These are phyloP conservation scores for Phaseolus lunatus DNA, from an alignment of 306 rosid genomes.

Conservation along the genomic window DNA sequence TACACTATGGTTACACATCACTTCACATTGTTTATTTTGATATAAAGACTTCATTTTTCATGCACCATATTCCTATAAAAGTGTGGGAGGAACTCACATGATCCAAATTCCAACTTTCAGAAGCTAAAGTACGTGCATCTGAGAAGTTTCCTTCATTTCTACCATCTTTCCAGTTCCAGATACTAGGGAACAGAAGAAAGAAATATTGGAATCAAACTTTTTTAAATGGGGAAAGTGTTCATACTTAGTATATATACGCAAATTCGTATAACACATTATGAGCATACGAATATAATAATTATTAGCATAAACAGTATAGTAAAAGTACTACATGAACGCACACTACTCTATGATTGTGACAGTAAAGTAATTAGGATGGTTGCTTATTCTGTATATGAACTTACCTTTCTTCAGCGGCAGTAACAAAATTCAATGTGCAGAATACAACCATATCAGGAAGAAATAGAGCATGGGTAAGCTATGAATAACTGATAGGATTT, in stretches of 20 bases:
- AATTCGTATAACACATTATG: conserved; percentile 26
- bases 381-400: conserved; percentile 7
- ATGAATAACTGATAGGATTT: not conserved
- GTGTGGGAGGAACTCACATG: conserved; percentile 56
- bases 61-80: not conserved
- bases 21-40: not conserved
- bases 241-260: conserved; percentile 19
- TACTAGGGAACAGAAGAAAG: conserved; percentile 50
- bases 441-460: conserved; percentile 10
- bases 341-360: conserved; percentile 6
- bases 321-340: not conserved
- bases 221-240: conserved; percentile 5
- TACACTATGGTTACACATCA: not conserved
- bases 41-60: not conserved
- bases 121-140: conserved; percentile 82
- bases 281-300: conserved; percentile 28
- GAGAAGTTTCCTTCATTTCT: conserved; percentile 68
- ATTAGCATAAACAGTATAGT: not conserved
- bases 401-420: conserved; percentile 29
- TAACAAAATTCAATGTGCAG: not conserved
- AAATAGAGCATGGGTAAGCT: not conserved
- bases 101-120: conserved; percentile 72
- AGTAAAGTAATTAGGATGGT: not conserved
- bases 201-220: conserved; percentile 27
- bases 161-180: conserved; percentile 89